Conservation (phyloP, 495 filamentous ascomycete species). For the Oleoguttula mirabilis region DNA sequence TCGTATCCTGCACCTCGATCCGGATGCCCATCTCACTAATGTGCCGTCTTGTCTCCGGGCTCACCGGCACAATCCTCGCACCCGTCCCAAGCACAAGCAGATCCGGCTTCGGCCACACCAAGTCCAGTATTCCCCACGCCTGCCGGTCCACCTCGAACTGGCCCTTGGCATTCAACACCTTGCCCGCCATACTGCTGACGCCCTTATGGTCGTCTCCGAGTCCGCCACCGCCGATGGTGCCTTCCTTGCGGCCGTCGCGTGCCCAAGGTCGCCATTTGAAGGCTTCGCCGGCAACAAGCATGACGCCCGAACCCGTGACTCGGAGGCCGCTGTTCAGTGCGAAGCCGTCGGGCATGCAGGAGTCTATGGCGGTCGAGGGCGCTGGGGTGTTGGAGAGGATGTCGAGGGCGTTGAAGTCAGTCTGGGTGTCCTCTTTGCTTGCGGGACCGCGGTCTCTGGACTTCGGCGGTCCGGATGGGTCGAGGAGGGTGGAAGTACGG, state of each 20-base stretch:
- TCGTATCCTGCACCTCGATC: constrained; percentile 81
- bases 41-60: constrained; percentile 55
- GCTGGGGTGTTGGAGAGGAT: constrained; percentile 64
- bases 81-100: constrained; percentile 80
- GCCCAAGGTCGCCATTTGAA: constrained; percentile 80
- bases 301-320: constrained; percentile 51
- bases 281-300: constrained; percentile 75
- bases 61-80: constrained; percentile 56
- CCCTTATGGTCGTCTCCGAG: constrained; percentile 21
- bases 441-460: constrained; percentile 46
- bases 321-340: constrained; percentile 63
- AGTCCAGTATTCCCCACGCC: constrained; percentile 61
- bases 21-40: constrained; percentile 72
- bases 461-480: constrained; percentile 19
- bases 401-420: constrained; percentile 64
- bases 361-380: constrained; percentile 73
- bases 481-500: background rate
- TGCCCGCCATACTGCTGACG: constrained; percentile 24
- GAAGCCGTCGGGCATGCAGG: constrained; percentile 66
- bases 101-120: constrained; percentile 89
- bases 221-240: constrained; percentile 23
- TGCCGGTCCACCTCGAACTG: constrained; percentile 64
- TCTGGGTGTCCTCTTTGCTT: constrained; percentile 51
- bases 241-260: constrained; percentile 18
- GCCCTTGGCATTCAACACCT: constrained; percentile 59